These are phyloP conservation scores for Aquilaria malaccensis DNA, from an alignment of 345 rosid species.

Conservation along the genomic window DNA sequence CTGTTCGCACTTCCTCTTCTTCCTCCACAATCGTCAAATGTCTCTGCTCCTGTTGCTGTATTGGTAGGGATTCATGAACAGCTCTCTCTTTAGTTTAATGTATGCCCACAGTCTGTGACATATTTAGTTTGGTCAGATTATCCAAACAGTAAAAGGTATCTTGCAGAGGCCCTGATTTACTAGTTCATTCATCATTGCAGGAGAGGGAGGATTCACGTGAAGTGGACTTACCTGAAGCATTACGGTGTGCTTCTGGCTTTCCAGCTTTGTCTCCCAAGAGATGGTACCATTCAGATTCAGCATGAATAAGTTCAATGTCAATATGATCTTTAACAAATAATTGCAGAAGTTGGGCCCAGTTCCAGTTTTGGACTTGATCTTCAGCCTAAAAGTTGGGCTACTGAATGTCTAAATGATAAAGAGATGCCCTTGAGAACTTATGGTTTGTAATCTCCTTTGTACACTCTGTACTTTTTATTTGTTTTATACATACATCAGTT, in stretches of 20 bases:
- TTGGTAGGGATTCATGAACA: too few relatives aligned
- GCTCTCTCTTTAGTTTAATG: background rate
- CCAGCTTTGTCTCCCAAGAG: constrained; percentile 47
- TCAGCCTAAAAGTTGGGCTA: constrained; percentile 59
- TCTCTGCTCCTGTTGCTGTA: background rate
- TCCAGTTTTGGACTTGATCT: constrained; percentile 46
- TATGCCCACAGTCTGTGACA: background rate
- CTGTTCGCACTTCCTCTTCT: too few relatives aligned
- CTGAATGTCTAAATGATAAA: constrained; percentile 59
- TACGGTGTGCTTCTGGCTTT: constrained; percentile 48
- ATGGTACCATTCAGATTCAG: constrained; percentile 1
- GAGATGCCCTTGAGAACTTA: constrained; percentile 44
- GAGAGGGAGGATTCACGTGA: constrained; percentile 53
- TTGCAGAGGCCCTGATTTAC: background rate
- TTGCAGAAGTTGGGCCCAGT: constrained; percentile 39
- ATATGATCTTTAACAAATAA: constrained; percentile 9
- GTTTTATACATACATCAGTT: constrained; percentile 6
- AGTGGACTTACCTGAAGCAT: constrained; percentile 44
- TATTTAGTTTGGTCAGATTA: background rate
- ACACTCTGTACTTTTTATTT: constrained; percentile 13
- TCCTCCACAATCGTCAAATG: too few relatives aligned
- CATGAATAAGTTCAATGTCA: constrained; percentile 10
- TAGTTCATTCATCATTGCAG: constrained; percentile 24
- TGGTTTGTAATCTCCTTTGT: constrained; percentile 49
- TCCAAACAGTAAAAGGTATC: background rate